Conservation (phyloP, 108 stramenopile species). For the Nitzschia putrida region DNA sequence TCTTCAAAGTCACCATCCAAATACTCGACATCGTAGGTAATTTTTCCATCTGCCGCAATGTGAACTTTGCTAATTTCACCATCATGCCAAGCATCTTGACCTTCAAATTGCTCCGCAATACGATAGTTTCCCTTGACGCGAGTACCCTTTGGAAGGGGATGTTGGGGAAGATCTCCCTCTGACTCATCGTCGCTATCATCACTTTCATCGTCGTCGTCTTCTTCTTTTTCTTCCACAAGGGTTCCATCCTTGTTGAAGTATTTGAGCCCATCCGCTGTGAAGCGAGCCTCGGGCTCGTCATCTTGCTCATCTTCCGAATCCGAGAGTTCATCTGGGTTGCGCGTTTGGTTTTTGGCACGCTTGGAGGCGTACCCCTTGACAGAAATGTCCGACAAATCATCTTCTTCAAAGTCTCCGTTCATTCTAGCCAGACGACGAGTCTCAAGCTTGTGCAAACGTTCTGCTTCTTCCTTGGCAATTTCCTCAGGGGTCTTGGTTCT, state of each 20-base stretch:
- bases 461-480: constrained; percentile 90
- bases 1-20: constrained; percentile 90
- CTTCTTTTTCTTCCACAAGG: constrained; percentile 60
- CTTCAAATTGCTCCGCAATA: constrained; percentile 77
- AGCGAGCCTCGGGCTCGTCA: constrained; percentile 51
- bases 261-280: constrained; percentile 86
- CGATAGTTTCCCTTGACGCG: constrained; percentile 78
- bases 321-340: constrained; percentile 67
- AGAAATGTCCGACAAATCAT: constrained; percentile 83
- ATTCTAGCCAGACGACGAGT: constrained; percentile 87
- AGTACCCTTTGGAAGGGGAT: constrained; percentile 54
- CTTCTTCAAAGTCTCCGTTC: constrained; percentile 86
- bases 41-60: constrained; percentile 42
- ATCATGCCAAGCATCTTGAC: constrained; percentile 71
- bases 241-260: constrained; percentile 71
- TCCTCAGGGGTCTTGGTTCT: constrained; percentile 95
- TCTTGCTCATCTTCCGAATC: constrained; percentile 66
- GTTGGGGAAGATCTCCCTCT: constrained; percentile 13
- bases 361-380: constrained; percentile 33
- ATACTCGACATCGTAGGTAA: constrained; percentile 75
- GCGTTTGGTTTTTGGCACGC: constrained; percentile 17
- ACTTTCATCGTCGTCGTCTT: constrained; percentile 28
- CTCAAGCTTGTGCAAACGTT: constrained; percentile 86
- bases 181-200: constrained; percentile 36
- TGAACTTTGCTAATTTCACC: constrained; percentile 59